Evolutionary conservation across 2,329 filamentous ascomycete species (phyloP).

Genomic region (Fusarium torreyae): DNA sequence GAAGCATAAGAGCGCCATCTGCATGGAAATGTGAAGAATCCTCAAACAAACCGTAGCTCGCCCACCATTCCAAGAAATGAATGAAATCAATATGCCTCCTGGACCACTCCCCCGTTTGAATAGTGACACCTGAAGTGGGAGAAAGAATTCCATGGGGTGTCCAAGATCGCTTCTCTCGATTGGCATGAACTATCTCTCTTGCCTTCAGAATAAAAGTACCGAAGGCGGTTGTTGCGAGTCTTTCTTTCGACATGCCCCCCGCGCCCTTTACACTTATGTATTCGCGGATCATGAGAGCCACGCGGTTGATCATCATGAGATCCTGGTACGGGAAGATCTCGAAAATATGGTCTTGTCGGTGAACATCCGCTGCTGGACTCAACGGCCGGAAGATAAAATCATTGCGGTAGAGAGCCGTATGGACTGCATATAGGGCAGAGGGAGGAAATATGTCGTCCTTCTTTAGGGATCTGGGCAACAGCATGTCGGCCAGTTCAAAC

Average conservation of each 20-base stretch:
- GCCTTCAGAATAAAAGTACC: conserved; percentile 66
- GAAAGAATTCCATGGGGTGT: conserved; percentile 64
- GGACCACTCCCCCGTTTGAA: conserved; percentile 49
- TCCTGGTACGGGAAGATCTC: conserved; percentile 64
- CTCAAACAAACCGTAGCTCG: conserved; percentile 69
- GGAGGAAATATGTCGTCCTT: conserved; percentile 59
- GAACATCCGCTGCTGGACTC: conserved; percentile 63
- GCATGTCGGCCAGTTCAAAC: conserved; percentile 64
- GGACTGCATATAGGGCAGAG: conserved; percentile 76
- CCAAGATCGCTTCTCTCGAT: conserved; percentile 64
- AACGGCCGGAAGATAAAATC: conserved; percentile 72
- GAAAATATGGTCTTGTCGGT: conserved; percentile 70
- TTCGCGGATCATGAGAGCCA: conserved; percentile 54
- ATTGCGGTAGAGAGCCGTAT: conserved; percentile 73
- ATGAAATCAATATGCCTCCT: conserved; percentile 66
- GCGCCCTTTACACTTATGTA: conserved; percentile 42
- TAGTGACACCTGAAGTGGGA: conserved; percentile 47
- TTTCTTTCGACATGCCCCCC: conserved; percentile 29
- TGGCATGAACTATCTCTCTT: conserved; percentile 65
- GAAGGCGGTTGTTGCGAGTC: conserved; percentile 50
- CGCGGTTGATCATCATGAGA: conserved; percentile 50
- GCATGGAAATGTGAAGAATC: conserved; percentile 68
- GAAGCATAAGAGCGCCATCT: conserved; percentile 75
- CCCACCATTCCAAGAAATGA: conserved; percentile 79
- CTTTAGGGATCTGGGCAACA: conserved; percentile 58